Base-by-base conservation (phyloP, 805 yeast genomes). In the Candida broadrunensis region DNA sequence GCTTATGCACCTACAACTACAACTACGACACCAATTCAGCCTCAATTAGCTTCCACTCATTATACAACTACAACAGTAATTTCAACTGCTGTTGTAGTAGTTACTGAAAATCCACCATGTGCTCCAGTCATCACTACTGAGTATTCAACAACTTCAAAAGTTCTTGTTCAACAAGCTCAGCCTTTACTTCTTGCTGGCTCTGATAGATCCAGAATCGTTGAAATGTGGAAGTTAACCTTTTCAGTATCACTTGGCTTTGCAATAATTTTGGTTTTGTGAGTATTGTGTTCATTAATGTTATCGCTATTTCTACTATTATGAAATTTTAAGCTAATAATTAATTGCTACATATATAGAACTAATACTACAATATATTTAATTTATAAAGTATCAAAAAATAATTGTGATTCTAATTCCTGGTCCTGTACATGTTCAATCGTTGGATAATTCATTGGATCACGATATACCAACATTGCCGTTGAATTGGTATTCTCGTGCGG, bases 1-100 rank as follows among this genome's bases (percentile, higher is more conserved):
- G 35, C 33, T 6, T 26, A 44, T 3, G 15, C 45, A 11, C 4
- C 37, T 33, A 25, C 19, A n/a, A 12, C 33, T 8, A 33, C 41
- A 29, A 13, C 38, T 8, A 23, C 24, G 16, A 17, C 17, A 35
- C 30, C 35, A 43, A 44, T 32, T 36, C 45, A 26, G 30, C 38
- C 37, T 33, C 33, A 24, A 5, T 17, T 35, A 18, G 24, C 36
- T 24, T 15, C 29, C 3, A 31, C 39, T 14, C 32, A n/a, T 14
- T 15, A 4, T 5, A 29, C 32, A 8, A n/a, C 18, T 14, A 18
- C 14, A 12, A 21, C 24, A 8, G 38, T 32, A 6, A 29, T 31
- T 3, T 13, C 33, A 5, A 25, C 42, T 4, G 26, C 27, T 14
- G 32, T 36, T 3, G 18, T 35, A 12, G 36, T 35, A 15, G 19